Evolutionary conservation across 306 rosid species (phyloP), one percentile per base, ranked within the genome.

Genomic region (Begonia fuchsioides): DNA sequence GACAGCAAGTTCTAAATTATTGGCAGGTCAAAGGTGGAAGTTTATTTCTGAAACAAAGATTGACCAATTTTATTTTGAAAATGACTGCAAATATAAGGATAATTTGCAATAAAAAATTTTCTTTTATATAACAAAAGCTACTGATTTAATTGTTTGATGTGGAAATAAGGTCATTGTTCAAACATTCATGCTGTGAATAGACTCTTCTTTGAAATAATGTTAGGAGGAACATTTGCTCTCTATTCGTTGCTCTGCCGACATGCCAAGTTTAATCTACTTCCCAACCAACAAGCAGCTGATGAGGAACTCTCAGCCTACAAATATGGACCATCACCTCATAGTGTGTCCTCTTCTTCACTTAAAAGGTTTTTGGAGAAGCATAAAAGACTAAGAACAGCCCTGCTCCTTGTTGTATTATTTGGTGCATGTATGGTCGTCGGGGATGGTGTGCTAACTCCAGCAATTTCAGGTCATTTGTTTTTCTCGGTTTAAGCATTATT

Each of bases 361-460:
- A 85, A 81, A 73, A 73, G 80, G 54, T n/a, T n/a, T n/a, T n/a
- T n/a, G n/a, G n/a, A n/a, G n/a, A n/a, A n/a, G n/a, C n/a, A n/a
- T n/a, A n/a, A 76, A 68, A 71, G 69, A 72, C 65, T 76, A 10
- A 58, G 93, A 38, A 85, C 76, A 0, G 82, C 80, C 61, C 76
- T 85, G 26, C 77, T 85, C 16, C 50, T 85, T 61, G 78, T 81
- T 44, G 95, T 85, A 11, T 50, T 85, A 50, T 73, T 85, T 58
- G 93, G 93, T 56, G 84, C 87, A 50, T 81, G 87, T 74, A 85
- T 85, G 95, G 95, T 85, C 73, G 64, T 85, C 47, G 95, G 93
- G 15, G 95, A 85, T 54, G 95, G 95, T n/a, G n/a, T n/a, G n/a
- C n/a, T n/a, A n/a, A n/a, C n/a, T n/a, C n/a, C n/a, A n/a, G n/a